Percentiles rank a stretch among this genome's conserved stretches.
Conservation (phyloP, 768 basidiomycete species). For the Trichaptum fuscoviolaceum region DNA sequence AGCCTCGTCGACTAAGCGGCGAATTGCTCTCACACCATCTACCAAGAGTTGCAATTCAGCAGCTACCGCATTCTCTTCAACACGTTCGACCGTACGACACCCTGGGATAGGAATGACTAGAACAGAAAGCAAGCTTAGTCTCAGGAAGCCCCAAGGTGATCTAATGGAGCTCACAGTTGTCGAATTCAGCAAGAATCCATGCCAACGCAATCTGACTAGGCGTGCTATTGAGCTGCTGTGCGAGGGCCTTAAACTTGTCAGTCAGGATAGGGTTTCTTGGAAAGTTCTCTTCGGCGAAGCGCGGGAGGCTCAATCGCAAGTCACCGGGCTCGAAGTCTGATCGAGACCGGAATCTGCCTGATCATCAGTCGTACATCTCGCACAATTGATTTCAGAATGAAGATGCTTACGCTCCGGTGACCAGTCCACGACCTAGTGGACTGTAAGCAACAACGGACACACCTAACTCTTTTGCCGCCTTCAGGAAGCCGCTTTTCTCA, state of each 20-base stretch:
- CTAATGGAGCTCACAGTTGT: constrained; percentile 14
- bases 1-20: constrained; percentile 12
- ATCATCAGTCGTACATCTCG: neutral
- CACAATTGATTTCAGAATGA: neutral
- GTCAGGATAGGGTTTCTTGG: constrained; percentile 29
- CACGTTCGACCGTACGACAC: constrained; percentile 8
- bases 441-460: constrained; percentile 28
- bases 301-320: constrained; percentile 22
- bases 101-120: constrained; percentile 4
- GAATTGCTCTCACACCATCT: constrained; percentile 21
- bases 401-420: constrained; percentile 24
- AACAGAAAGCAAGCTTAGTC: constrained; percentile 16
- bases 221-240: constrained; percentile 24
- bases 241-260: constrained; percentile 26
- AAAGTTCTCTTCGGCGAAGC: constrained; percentile 28
- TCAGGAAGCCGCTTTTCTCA: constrained; percentile 21
- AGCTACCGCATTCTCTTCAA: constrained; percentile 24
- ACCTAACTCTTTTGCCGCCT: constrained; percentile 23
- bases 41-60: constrained; percentile 17
- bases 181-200: constrained; percentile 21
- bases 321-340: constrained; percentile 26
- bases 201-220: constrained; percentile 26
- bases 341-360: constrained; percentile 3
- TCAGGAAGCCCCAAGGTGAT: constrained; percentile 25
- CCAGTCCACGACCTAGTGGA: constrained; percentile 32